Base-by-base conservation (phyloP, 371 early-diverging fungal species). In the Fennellomyces sp. region DNA sequence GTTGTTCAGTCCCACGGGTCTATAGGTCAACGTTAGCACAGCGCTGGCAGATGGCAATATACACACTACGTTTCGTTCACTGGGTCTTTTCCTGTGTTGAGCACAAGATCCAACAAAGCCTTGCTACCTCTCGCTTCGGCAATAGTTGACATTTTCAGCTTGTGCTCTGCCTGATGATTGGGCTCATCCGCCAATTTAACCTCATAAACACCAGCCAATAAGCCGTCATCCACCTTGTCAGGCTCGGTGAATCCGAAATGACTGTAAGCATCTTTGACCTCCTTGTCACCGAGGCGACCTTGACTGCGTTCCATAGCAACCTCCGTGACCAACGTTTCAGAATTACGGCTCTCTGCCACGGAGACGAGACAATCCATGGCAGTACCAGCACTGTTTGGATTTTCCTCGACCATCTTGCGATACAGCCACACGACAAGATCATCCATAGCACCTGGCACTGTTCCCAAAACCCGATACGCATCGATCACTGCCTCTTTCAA, bases 1-100 rank as follows among this genome's bases (percentile, higher is more conserved):
- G 54, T 94, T 94, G 31, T 82, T 76, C 31, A 94, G 76, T 2
- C 94, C 94, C 5, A 87, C 83, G 12, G 92, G 92, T 35, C 78
- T 78, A 56, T 27, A 26, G 26, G 19, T 26, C 30, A n/a, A n/a
- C n/a, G n/a, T n/a, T n/a, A n/a, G 3, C 41, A n/a, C n/a, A n/a
- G n/a, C 3, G 21, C 41, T 41, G 12, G 6, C n/a, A 2, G 6
- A 41, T 3, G 41, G 6, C 35, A 33, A 33, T 33, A 33, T 33
- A 33, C 35, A 6, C 35, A 33, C 13, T 8, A 13, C 35, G 35
- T 33, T 33, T 13, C 35, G 17, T 39, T 39, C 39, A 4, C 39
- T 39, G 5, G 10, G 4, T 45, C 45, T 45, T 45, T 45, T 45
- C 41, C 8, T 41, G 6, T 41, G 0, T 8, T 17, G 19, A 70